Evolutionary conservation across 441 rosid species (phyloP).

Genomic region (Pelargonium fulgidum): DNA sequence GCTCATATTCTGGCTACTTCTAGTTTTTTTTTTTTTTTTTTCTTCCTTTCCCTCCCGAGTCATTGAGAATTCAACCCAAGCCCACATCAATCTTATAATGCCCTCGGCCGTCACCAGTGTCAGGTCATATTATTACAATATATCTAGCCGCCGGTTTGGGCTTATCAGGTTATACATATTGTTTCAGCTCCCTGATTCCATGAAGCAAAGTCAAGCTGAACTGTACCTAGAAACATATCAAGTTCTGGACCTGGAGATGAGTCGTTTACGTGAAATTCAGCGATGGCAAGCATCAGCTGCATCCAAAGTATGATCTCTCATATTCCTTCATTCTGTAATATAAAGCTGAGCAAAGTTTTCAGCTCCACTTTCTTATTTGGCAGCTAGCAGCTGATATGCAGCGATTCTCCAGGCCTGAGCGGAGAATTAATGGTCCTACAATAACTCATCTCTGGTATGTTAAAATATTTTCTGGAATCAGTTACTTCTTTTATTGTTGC

Average conservation of each 20-base stretch:
- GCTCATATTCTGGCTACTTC: too few relatives aligned
- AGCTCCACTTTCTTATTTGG: conserved; percentile 24
- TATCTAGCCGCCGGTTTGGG: not conserved
- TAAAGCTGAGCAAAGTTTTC: conserved; percentile 7
- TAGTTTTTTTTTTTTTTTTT: too few relatives aligned
- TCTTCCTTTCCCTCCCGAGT: not conserved
- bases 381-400: conserved; percentile 99
- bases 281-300: conserved; percentile 96
- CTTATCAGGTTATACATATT: conserved; percentile 12
- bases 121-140: not conserved
- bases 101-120: not conserved
- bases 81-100: not conserved
- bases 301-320: conserved; percentile 54
- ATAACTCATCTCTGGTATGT: conserved; percentile 86
- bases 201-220: conserved; percentile 99
- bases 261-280: conserved; percentile 95
- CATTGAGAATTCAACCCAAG: not conserved
- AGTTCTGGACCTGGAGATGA: conserved; percentile 99
- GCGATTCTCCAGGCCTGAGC: conserved; percentile 96
- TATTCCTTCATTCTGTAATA: conserved; percentile 12
- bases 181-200: conserved; percentile 94
- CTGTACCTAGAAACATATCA: conserved; percentile 94
- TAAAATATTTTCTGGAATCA: conserved; percentile 1
- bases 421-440: conserved; percentile 96
- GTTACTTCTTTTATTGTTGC: conserved; percentile 2